Base-by-base conservation (phyloP, 164 flowering plant species). In the Piper betle region DNA sequence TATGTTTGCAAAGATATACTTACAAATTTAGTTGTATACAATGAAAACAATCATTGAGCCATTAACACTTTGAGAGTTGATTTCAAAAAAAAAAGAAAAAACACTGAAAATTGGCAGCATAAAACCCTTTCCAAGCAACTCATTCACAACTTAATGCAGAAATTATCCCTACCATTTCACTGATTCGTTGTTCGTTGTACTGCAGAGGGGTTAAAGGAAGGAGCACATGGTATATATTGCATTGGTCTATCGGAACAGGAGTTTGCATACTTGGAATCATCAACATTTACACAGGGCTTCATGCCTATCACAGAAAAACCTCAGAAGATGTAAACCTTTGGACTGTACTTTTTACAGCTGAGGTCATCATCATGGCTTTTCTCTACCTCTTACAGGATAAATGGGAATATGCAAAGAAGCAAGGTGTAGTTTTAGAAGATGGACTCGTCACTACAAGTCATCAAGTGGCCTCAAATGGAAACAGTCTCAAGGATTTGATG, bases 321-420 rank as follows among this genome's bases (percentile, higher is more conserved):
- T 69, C 71, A 55, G 81, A 57, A 71, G 71, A 80, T 58, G 64
- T 72, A 2, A 62, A 57, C 15, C 39, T 81, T 41, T 89, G 91
- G 97, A 75, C 64, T 25, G 17, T 71, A 16, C 75, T 87, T 43
- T 89, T 87, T 80, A 80, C 88, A 12, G 79, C 69, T 20, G 73
- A 90, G 64, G 64, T 90, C 46, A 70, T 73, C 41, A 46, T 76
- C 61, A 66, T 85, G 38, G 81, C 71, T 18, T 79, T 85, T 69
- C 62, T 84, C 52, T 88, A 85, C 57, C 79, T 85, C 57, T 67
- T 84, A 25, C 91, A 85, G 72, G 96, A 88, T 78, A 87, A 79
- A 75, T 81, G 86, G 85, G 78, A 79, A 0, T 79, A 84, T 54
- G 62, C 82, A 60, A 54, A 76, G 33, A 77, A 80, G 69, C 84